Evolutionary conservation across 2,329 filamentous ascomycete genomes (phyloP).

Genomic region (Fusarium sp.): DNA sequence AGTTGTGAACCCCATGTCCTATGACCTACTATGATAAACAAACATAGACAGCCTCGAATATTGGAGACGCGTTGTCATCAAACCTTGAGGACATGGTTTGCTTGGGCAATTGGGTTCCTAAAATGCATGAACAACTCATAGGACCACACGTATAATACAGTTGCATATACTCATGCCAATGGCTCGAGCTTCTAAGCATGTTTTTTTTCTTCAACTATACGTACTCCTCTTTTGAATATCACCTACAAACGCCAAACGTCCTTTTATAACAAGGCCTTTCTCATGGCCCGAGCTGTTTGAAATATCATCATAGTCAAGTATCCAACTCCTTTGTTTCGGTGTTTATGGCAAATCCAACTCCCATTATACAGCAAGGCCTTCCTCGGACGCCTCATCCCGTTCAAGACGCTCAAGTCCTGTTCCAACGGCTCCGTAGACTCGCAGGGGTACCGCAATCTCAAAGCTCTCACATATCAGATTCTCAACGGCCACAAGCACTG

Average conservation of each 20-base stretch:
- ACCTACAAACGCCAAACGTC: slow-evolving; percentile 26
- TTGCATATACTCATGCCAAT: slow-evolving; percentile 20
- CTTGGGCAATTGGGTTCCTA: not conserved
- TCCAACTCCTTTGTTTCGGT: slow-evolving; percentile 27
- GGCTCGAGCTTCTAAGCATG: slow-evolving; percentile 22
- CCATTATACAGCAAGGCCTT: slow-evolving; percentile 56
- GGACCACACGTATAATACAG: slow-evolving; percentile 19
- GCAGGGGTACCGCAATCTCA: slow-evolving; percentile 86
- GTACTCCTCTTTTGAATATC: slow-evolving; percentile 32
- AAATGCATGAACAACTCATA: slow-evolving; percentile 17
- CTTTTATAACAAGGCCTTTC: slow-evolving; percentile 19
- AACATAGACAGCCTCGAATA: slow-evolving; percentile 14
- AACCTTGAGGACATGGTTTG: not conserved
- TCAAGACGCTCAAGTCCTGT: slow-evolving; percentile 68
- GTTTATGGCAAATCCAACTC: slow-evolving; percentile 26
- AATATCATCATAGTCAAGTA: slow-evolving; percentile 24
- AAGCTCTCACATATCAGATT: slow-evolving; percentile 87
- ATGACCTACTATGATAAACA: not conserved
- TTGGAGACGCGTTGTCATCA: slow-evolving; percentile 1
- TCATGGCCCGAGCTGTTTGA: slow-evolving; percentile 21
- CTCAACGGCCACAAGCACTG: slow-evolving; percentile 81
- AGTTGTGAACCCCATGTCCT: slow-evolving; percentile 2
- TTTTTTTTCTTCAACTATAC: slow-evolving; percentile 17
- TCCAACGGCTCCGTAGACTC: slow-evolving; percentile 77
- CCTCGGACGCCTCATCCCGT: slow-evolving; percentile 65